These are phyloP conservation scores for Pecoramyces ruminantium DNA, from an alignment of 192 early-diverging fungal species.

Conservation along the genomic window DNA sequence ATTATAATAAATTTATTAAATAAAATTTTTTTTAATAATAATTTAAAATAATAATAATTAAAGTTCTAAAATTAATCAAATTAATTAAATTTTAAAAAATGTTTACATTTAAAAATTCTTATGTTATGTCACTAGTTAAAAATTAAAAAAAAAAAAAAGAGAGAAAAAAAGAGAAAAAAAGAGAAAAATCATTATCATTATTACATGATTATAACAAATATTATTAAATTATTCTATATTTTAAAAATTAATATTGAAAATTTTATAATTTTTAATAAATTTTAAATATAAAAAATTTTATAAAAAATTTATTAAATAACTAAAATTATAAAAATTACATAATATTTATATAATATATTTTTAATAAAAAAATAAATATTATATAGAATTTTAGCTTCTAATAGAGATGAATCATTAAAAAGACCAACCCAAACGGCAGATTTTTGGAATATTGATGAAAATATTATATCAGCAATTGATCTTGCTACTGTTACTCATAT, in stretches of 20 bases:
- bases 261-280: too few species aligned
- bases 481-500: not conserved
- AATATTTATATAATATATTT: too few species aligned
- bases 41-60: not conserved
- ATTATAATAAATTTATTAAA: too few species aligned
- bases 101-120: not conserved
- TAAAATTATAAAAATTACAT: too few species aligned
- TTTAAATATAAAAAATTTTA: too few species aligned
- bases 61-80: not conserved
- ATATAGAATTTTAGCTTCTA: not conserved
- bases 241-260: too few species aligned
- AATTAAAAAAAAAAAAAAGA: not conserved
- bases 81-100: not conserved
- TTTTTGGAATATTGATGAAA: not conserved
- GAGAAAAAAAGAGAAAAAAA: too few species aligned
- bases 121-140: not conserved
- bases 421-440: not conserved
- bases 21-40: not conserved
- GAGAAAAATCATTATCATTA: too few species aligned
- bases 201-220: too few species aligned
- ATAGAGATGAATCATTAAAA: not conserved
- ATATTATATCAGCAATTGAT: not conserved
- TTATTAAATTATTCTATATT: too few species aligned
- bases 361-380: too few species aligned
- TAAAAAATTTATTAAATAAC: too few species aligned